A percentile compares a stretch with the other conserved stretches of the same genome.
These are phyloP conservation scores for Chromera velia DNA, from an alignment of 73 alveolate genomes.

Conservation along the genomic window DNA sequence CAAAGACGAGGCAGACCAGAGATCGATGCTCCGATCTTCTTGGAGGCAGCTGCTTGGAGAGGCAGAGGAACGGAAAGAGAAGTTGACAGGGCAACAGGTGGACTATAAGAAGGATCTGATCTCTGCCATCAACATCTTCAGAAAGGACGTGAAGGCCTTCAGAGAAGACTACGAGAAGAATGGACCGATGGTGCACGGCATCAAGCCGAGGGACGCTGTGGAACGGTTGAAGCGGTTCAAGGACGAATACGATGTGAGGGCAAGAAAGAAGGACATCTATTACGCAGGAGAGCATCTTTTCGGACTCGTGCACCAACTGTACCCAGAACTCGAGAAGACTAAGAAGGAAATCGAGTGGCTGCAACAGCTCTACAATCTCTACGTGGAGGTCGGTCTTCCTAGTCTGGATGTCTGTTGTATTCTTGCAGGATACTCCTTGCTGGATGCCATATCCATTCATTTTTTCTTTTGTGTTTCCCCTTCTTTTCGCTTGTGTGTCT, in stretches of 20 bases:
- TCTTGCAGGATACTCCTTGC: too few relatives aligned
- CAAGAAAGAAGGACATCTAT: constrained; percentile 70
- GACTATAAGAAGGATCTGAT: constrained; percentile 52
- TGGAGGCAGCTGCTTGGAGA: constrained; percentile 72
- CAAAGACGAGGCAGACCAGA: constrained; percentile 78
- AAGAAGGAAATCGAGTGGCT: constrained; percentile 69
- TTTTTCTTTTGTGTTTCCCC: too few relatives aligned
- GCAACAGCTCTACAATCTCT: constrained; percentile 63
- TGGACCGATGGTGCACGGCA: constrained; percentile 96
- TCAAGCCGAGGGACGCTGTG: constrained; percentile 89
- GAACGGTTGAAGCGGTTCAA: constrained; percentile 82
- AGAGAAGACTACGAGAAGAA: constrained; percentile 89
- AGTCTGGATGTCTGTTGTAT: too few relatives aligned
- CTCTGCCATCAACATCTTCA: constrained; percentile 63
- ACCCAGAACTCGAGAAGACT: constrained; percentile 75
- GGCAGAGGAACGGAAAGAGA: constrained; percentile 58
- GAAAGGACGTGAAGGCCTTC: constrained; percentile 79
- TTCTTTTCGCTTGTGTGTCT: too few relatives aligned
- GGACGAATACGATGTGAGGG: constrained; percentile 87
- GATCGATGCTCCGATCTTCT: constrained; percentile 73
- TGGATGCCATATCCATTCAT: too few relatives aligned
- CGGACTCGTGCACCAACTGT: constrained; percentile 69
- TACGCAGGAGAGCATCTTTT: constrained; percentile 76
- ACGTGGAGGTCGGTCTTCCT: too few relatives aligned
- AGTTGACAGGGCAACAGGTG: constrained; percentile 55